Percentiles rank a stretch among this genome's conserved stretches.
Conservation (phyloP, 1,139 yeast species). For the Candida sp. region DNA sequence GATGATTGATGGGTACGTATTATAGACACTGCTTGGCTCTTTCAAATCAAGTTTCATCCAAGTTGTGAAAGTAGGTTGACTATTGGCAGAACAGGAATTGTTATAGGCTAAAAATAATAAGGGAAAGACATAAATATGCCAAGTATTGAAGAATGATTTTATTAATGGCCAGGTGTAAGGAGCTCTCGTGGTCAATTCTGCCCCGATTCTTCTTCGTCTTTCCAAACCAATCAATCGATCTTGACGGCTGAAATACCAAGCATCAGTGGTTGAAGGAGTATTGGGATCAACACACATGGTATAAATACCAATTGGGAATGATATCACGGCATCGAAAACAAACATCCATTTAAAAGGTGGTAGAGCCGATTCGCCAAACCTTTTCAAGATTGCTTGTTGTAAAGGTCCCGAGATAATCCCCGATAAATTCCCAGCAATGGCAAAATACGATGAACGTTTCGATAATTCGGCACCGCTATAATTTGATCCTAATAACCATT, state of each 20-base stretch:
- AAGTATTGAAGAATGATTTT: constrained; percentile 40
- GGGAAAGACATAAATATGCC: constrained; percentile 51
- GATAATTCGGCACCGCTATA: constrained; percentile 18
- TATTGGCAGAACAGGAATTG: constrained; percentile 38
- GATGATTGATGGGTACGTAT: constrained; percentile 46
- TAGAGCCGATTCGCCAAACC: constrained; percentile 24
- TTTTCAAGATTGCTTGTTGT: constrained; percentile 27
- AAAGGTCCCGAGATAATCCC: constrained; percentile 35
- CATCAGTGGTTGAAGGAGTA: constrained; percentile 37
- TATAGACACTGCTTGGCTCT: constrained; percentile 37
- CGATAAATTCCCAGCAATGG: constrained; percentile 24
- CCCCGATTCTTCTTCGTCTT: constrained; percentile 43
- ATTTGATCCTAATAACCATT: constrained; percentile 46
- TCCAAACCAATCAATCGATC: constrained; percentile 36
- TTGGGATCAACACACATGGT: constrained; percentile 36
- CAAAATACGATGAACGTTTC: constrained; percentile 48
- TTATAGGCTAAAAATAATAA: constrained; percentile 48
- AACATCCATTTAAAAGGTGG: constrained; percentile 39
- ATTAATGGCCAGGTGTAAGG: constrained; percentile 38
- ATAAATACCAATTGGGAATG: constrained; percentile 32
- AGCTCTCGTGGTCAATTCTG: constrained; percentile 42
- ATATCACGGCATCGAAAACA: constrained; percentile 34
- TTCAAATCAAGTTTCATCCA: constrained; percentile 49
- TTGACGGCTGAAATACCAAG: constrained; percentile 30
- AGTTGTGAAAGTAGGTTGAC: constrained; percentile 49